Conservation (phyloP, 2,329 filamentous ascomycete genomes). For the Leptographium wingfieldii region DNA sequence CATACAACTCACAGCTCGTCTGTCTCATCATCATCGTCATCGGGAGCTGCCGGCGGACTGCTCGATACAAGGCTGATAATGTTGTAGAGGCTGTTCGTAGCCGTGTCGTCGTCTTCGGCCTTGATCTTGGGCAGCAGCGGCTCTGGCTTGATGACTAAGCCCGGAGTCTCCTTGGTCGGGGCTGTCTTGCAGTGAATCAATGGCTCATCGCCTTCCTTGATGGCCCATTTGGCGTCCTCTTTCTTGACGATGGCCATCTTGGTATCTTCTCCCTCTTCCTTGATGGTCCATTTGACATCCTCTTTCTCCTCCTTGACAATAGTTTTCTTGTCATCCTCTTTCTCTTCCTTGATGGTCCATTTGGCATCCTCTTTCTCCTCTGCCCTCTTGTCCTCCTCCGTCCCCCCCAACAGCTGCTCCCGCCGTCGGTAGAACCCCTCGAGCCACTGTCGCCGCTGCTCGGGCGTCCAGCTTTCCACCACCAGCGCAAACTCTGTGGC, state of each 20-base stretch:
- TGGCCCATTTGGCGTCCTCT: too few species aligned
- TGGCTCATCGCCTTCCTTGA: too few species aligned
- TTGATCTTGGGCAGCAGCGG: background rate
- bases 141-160: background rate
- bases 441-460: constrained; percentile 63
- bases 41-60: constrained; percentile 1
- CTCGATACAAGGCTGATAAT: constrained; percentile 3
- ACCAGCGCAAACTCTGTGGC: constrained; percentile 78
- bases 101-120: background rate
- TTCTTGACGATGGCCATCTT: background rate
- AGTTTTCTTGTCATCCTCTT: background rate
- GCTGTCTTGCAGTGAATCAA: too few species aligned
- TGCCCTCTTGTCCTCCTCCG: background rate
- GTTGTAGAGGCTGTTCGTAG: too few species aligned
- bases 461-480: constrained; percentile 83
- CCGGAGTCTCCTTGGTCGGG: too few species aligned
- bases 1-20: constrained; percentile 7
- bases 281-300: background rate
- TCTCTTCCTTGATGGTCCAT: background rate
- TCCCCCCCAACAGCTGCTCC: constrained; percentile 19
- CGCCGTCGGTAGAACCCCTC: constrained; percentile 67
- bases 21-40: constrained; percentile 9
- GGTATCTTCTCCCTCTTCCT: background rate
- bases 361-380: background rate
- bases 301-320: background rate